A percentile compares a stretch with the other conserved stretches of the same genome.
phyloP scores from a whole-genome alignment of 192 early-diverging fungal genomes.

The Thamnidium elegans region DNA sequence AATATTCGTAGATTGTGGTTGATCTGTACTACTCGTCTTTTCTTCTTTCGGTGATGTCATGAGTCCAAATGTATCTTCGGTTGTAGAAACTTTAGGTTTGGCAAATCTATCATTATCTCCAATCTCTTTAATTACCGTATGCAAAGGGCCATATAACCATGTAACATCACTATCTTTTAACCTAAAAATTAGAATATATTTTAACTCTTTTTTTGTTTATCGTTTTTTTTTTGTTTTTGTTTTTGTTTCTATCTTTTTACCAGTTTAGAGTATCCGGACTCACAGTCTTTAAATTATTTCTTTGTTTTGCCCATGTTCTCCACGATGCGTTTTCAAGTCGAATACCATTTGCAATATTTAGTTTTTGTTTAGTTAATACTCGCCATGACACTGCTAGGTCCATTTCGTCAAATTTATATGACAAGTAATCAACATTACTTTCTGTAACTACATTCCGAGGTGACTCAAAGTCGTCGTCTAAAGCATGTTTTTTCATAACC shows the following conservation, averaged over 20 bases:
- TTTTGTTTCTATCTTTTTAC: conserved; percentile 35
- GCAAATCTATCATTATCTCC: conserved; percentile 32
- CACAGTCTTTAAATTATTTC: conserved; percentile 54
- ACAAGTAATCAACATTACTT: conserved; percentile 58
- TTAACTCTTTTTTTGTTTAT: not conserved
- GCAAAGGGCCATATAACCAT: conserved; percentile 67
- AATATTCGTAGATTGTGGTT: not conserved
- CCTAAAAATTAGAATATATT: conserved; percentile 30
- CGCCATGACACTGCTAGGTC: conserved; percentile 65
- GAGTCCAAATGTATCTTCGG: conserved; percentile 30
- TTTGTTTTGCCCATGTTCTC: conserved; percentile 65
- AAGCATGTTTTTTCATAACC: not conserved
- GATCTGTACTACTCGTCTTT: not conserved
- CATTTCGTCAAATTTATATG: conserved; percentile 57
- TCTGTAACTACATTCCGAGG: conserved; percentile 22
- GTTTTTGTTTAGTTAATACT: conserved; percentile 60
- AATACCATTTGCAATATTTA: conserved; percentile 55
- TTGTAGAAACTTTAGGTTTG: conserved; percentile 23
- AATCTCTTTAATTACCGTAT: conserved; percentile 43
- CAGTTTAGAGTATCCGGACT: conserved; percentile 44
- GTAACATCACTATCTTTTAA: conserved; percentile 65
- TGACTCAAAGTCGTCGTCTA: conserved; percentile 28
- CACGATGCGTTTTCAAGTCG: conserved; percentile 69
- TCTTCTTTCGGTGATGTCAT: not conserved
- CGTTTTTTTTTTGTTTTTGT: not conserved